Evolutionary conservation across 257 asterid species (phyloP), one percentile per base, ranked within the genome.

Genomic region (Cinchona pubescens): DNA sequence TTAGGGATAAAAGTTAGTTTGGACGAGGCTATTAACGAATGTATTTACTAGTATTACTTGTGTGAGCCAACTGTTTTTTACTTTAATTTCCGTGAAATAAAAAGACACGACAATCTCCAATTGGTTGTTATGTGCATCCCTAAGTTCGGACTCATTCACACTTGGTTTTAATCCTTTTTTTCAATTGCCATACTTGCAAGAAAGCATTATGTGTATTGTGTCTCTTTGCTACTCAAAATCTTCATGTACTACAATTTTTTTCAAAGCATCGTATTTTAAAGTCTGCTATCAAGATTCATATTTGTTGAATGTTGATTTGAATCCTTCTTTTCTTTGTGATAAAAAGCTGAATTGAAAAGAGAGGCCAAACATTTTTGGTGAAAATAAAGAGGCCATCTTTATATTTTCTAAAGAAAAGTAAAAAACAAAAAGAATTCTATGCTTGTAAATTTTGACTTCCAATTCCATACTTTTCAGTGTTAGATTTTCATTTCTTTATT

Each of bases 291-390:
- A 23, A 7, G 55, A 65, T 56, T 32, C 72, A 51, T 42, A 13
- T 43, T 61, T 32, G 58, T 61, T 69, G 76, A 75, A 64, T 25
- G 58, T 61, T 69, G 76, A 75, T 49, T 25, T 10, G 32, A 63
- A 34, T 29, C 42, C 5, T 16, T 30, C 42, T 35, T 30, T 51
- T 51, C 58, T 51, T 32, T 60, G 63, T 27, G 34, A 58, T 27
- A n/a, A 21, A 53, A 21, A 25, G 63, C 46, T 68, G 59, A 45
- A 53, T 71, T 34, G 19, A 71, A 23, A 53, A 53, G 10, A 53
- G 10, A 53, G 60, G 60, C 2, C 60, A 53, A 53, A 53, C 11
- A 23, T 23, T 53, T 53, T 0, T 21, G 23, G 0, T 21, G 60
- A 53, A 7, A 53, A 21, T 53, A 53, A 53, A 53, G 18, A 16